Evolutionary conservation across 805 yeast genomes (phyloP), one percentile per base, ranked within the genome.

Genomic region (Sugiyamaella floridensis): DNA sequence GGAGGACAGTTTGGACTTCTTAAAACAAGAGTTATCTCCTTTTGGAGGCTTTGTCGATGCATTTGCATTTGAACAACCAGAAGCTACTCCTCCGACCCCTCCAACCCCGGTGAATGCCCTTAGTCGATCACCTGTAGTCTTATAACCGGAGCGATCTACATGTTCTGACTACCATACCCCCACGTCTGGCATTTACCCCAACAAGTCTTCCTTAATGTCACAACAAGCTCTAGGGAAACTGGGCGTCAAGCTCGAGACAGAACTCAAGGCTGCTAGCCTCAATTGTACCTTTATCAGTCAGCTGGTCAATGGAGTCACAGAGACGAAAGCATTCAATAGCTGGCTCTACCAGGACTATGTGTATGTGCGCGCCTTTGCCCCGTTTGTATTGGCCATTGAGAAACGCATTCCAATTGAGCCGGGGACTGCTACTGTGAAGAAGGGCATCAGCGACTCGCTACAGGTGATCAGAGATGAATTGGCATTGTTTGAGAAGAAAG

Each of bases 311-410:
- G 48, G 48, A 14, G 34, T 40, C 14, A n/a, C 28, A 4, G 41
- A 45, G 9, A 11, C 16, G 16, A 19, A 45, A 10, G 41, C 16
- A n/a, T 49, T 49, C 48, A 49, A 49, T 40, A 49, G 28, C n/a
- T 49, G 52, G 52, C 43, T 49, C 16, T 49, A 28, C 37, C 52
- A 49, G 28, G 52, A 49, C 43, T 49, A 49, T 43, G 40, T 49
- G 34, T 49, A 32, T 49, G 52, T 49, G 9, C 26, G 52, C 10
- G 16, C 34, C 2, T n/a, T 26, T 14, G 16, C 41, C 14, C 37
- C 48, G 14, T 26, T 49, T 34, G 48, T 32, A 8, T 18, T 29
- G 10, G 48, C 43, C 18, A 32, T 43, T 34, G 43, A 32, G 20
- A 14, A 15, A 2, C 46, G 52, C 6, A 49, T 49, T 32, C 48